Percentiles rank a stretch among this genome's conserved stretches.
These are phyloP conservation scores for Hyphopichia burtonii DNA, from an alignment of 1,139 yeast genomes.

Conservation along the genomic window DNA sequence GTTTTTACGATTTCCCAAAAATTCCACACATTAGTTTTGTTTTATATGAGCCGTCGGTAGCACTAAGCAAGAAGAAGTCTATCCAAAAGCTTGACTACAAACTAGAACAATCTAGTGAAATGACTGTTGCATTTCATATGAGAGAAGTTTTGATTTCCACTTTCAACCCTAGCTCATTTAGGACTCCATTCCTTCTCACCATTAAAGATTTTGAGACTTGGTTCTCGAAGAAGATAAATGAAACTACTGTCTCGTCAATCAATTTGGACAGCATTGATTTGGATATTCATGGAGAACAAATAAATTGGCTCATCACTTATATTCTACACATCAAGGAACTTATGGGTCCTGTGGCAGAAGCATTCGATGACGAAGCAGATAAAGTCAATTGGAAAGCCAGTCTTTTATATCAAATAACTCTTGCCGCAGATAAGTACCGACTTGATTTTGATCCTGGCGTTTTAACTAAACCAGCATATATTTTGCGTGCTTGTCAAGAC, in stretches of 20 bases:
- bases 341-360: conserved; percentile 20
- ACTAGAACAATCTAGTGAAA: conserved; percentile 4
- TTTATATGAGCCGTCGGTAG: conserved; percentile 39
- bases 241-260: conserved; percentile 29
- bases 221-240: conserved; percentile 28
- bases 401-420: conserved; percentile 55
- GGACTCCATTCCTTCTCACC: conserved; percentile 19
- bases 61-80: conserved; percentile 18
- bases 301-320: conserved; percentile 38
- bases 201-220: conserved; percentile 42
- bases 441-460: conserved; percentile 86
- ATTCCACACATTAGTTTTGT: conserved; percentile 25
- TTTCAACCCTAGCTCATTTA: conserved; percentile 22
- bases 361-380: conserved; percentile 12
- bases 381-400: conserved; percentile 30
- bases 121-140: conserved; percentile 32
- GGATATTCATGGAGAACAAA: conserved; percentile 31
- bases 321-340: conserved; percentile 15
- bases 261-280: conserved; percentile 31
- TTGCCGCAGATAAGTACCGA: conserved; percentile 58
- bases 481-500: conserved; percentile 64
- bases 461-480: conserved; percentile 82
- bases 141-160: conserved; percentile 24
- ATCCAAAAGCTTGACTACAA: conserved; percentile 7
- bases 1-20: conserved; percentile 14